Base-by-base conservation (phyloP, 2,329 filamentous ascomycete species). In the Paecilomyces variotii region DNA sequence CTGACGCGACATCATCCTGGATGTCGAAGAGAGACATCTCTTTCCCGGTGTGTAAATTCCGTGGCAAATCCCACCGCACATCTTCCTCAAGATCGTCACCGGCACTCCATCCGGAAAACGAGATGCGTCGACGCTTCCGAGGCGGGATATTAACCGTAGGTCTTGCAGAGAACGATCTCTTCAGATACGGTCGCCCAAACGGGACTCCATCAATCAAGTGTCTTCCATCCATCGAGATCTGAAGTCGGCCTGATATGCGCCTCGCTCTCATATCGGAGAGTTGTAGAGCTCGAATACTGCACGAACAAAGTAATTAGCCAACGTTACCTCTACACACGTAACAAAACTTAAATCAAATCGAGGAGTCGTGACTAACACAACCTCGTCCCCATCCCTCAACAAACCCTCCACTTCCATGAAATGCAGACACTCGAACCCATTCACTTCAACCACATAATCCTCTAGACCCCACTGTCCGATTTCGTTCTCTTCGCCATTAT, bases 391-490 rank as follows among this genome's bases (percentile, higher is more conserved):
- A 56, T 93, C 87, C 64, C 89, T 88, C 59, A 96, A 78, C 9
- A 94, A 78, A 52, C 82, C 81, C 12, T 80, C 78, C 4, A 96
- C 82, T 24, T 83, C 80, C 70, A 90, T 87, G 67, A 90, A 97
- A 75, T 97, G 93, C 58, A 97, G 76, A 66, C 90, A 94, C 74
- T 97, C 93, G 64, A 90, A 97, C 53, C 83, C 85, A n/a, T 81
- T 82, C 2, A 96, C 80, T 73, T 95, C 89, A 30, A 96, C 90
- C 7, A 84, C 84, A 72, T 97, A 97, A 70, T 97, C 90, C 68
- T 97, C 92, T 2, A 96, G 76, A 0, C 90, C 91, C 90, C 91
- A 96, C 60, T 91, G 71, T 7, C 75, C 74, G n/a, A n/a, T 45
- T 14, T 14, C 39, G 12, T 14, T 5, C n/a, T 45, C 39, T 6